Conservation (phyloP, 768 basidiomycete genomes). For the Termitomyces sp. region DNA sequence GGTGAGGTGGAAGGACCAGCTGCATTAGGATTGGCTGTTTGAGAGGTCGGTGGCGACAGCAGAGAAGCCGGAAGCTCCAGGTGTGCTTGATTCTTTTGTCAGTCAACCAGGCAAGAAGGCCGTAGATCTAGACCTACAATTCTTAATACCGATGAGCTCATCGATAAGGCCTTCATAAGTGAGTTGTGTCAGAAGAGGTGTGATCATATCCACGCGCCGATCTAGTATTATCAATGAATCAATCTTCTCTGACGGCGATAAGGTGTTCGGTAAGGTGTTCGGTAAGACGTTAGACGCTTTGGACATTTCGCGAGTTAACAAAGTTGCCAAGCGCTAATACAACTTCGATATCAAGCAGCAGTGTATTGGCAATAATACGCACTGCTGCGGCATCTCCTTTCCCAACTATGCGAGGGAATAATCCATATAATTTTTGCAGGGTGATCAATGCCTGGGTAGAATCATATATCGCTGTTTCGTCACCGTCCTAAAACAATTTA, state of each 20-base stretch:
- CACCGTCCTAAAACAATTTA: slow-evolving; percentile 64
- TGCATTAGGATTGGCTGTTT: slow-evolving; percentile 31
- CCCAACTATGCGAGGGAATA: slow-evolving; percentile 86
- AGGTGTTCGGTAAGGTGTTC: slow-evolving; percentile 32
- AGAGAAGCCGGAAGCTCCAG: slow-evolving; percentile 76
- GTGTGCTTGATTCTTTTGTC: slow-evolving; percentile 46
- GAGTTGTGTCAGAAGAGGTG: slow-evolving; percentile 90
- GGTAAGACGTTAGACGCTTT: slow-evolving; percentile 31
- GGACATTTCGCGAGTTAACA: slow-evolving; percentile 58
- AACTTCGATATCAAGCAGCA: slow-evolving; percentile 1
- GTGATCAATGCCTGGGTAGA: slow-evolving; percentile 82
- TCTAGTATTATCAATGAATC: slow-evolving; percentile 90
- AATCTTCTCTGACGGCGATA: slow-evolving; percentile 53
- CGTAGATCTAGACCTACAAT: slow-evolving; percentile 50
- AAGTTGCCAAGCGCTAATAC: slow-evolving; percentile 65
- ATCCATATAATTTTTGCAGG: slow-evolving; percentile 80
- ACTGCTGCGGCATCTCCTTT: slow-evolving; percentile 89
- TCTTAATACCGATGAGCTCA: slow-evolving; percentile 85
- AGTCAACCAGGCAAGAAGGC: neutral
- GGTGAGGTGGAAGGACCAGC: slow-evolving; percentile 34
- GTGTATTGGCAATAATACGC: slow-evolving; percentile 9
- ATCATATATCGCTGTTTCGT: slow-evolving; percentile 86
- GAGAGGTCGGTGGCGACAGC: slow-evolving; percentile 50
- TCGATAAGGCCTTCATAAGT: slow-evolving; percentile 97
- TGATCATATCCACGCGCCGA: slow-evolving; percentile 90